Percentiles rank a stretch among this genome's conserved stretches.
phyloP scores from a whole-genome alignment of 75 land plant genomes.

The Picea sitchensis region DNA sequence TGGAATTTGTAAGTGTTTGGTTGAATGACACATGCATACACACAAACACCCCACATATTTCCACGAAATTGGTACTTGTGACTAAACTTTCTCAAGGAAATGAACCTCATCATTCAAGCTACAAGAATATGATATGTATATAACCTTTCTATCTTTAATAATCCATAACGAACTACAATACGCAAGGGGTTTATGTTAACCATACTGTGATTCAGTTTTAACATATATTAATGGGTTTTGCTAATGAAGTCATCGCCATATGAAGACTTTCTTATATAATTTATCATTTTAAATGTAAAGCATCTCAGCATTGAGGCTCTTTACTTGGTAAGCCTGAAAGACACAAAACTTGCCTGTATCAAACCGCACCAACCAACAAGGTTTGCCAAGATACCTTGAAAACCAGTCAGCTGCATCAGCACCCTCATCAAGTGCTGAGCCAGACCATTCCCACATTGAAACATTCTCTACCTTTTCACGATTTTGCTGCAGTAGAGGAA shows the following conservation, averaged over 20 bases:
- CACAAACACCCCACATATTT: neutral
- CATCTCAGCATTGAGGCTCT: neutral
- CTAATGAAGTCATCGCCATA: neutral
- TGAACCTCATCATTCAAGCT: neutral
- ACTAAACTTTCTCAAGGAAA: neutral
- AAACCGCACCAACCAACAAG: conserved; percentile 80
- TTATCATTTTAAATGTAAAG: neutral
- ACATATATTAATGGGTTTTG: neutral
- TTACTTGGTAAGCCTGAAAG: neutral
- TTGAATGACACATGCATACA: no score
- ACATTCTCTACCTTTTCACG: conserved; percentile 42
- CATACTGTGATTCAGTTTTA: neutral
- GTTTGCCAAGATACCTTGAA: conserved; percentile 75
- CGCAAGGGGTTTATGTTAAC: neutral
- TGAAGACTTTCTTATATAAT: neutral
- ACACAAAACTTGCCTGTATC: conserved; percentile 41
- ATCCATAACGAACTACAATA: neutral
- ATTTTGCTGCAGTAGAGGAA: conserved; percentile 43
- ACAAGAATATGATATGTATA: neutral
- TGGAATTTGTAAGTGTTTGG: no score
- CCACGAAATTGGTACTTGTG: neutral
- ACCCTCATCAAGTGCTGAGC: conserved; percentile 89
- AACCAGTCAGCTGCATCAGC: conserved; percentile 81
- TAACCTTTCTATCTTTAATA: neutral
- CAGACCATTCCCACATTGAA: conserved; percentile 93